These are phyloP conservation scores for Acmispon strigosus DNA, from an alignment of 306 rosid species.

Conservation along the genomic window DNA sequence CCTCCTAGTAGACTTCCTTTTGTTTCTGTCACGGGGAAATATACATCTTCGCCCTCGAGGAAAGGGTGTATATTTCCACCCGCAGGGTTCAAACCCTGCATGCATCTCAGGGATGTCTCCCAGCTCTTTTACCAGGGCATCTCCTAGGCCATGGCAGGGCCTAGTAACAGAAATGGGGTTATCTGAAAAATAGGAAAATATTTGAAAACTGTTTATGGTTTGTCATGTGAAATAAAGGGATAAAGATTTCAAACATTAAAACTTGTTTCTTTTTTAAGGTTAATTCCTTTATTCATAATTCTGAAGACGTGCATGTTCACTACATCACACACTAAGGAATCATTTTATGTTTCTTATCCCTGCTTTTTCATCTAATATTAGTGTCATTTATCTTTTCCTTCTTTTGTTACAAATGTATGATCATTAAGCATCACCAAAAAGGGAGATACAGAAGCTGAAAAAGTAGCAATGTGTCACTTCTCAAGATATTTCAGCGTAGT, in stretches of 20 bases:
- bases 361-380: neutral
- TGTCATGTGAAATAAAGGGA: neutral
- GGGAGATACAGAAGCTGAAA: neutral
- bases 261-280: neutral
- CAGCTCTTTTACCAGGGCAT: too few relatives aligned
- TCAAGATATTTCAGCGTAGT: too few relatives aligned
- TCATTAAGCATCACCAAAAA: neutral
- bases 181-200: too few relatives aligned
- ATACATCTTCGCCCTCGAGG: too few relatives aligned
- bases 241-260: neutral
- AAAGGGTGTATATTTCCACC: too few relatives aligned
- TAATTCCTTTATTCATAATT: neutral
- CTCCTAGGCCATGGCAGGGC: too few relatives aligned
- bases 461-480: too few relatives aligned
- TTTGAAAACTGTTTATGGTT: neutral
- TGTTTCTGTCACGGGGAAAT: too few relatives aligned
- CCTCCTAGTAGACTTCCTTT: too few relatives aligned
- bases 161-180: too few relatives aligned
- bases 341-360: slow-evolving; percentile 6
- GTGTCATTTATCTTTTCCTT: neutral
- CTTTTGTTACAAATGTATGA: neutral
- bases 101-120: too few relatives aligned
- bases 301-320: neutral
- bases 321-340: neutral
- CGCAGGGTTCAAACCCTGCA: too few relatives aligned